Conservation (phyloP, 768 basidiomycete genomes). For the Sutorius australiensis region DNA sequence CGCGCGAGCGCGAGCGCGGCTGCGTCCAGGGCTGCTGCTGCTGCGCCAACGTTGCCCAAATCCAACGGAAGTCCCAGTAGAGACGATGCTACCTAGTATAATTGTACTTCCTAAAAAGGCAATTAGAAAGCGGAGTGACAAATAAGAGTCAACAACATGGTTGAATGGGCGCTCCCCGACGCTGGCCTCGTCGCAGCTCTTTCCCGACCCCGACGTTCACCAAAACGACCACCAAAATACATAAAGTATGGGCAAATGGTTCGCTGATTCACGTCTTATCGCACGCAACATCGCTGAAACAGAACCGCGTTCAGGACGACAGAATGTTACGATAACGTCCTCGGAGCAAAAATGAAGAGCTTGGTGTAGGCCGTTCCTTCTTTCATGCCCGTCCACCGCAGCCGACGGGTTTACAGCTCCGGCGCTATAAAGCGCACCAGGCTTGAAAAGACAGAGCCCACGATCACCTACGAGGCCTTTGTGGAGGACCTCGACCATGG, state of each 20-base stretch:
- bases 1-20: conserved; percentile 37
- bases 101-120: background rate
- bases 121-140: background rate
- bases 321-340: conserved; percentile 68
- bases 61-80: conserved; percentile 35
- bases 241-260: conserved; percentile 70
- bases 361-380: conserved; percentile 56
- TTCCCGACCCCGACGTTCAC: conserved; percentile 4
- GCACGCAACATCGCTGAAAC: background rate
- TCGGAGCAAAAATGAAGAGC: conserved; percentile 70
- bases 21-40: conserved; percentile 22
- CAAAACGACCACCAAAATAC: conserved; percentile 4
- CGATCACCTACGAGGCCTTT: conserved; percentile 70
- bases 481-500: conserved; percentile 74
- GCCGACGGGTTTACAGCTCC: conserved; percentile 41
- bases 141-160: conserved; percentile 20
- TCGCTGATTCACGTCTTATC: conserved; percentile 17
- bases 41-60: conserved; percentile 22
- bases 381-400: background rate
- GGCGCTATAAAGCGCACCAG: conserved; percentile 68
- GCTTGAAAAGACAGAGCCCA: conserved; percentile 60
- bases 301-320: conserved; percentile 48
- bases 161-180: conserved; percentile 21
- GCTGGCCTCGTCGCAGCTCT: conserved; percentile 25
- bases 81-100: conserved; percentile 29